Conservation (phyloP, 139 green algal genomes). For the Chlorella sp. region DNA sequence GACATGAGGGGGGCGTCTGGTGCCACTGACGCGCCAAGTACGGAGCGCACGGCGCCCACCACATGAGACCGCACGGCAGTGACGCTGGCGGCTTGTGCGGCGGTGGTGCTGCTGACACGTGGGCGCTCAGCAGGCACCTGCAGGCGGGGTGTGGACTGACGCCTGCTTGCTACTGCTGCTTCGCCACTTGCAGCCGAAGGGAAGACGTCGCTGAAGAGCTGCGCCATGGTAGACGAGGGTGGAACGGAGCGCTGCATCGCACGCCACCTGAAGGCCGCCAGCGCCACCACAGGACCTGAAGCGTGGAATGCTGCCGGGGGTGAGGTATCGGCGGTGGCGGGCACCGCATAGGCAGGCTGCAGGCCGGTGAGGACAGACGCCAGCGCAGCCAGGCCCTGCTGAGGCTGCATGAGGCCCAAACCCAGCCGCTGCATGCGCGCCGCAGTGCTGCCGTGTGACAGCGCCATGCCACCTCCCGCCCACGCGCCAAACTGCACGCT, state of each 20-base stretch:
- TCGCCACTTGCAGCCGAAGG: not conserved
- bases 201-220: not conserved
- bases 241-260: not conserved
- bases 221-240: not conserved
- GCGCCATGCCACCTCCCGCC: slow-evolving; percentile 65
- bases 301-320: not conserved
- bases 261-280: not conserved
- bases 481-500: slow-evolving; percentile 79
- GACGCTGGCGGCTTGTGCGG: not conserved
- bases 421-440: slow-evolving; percentile 55
- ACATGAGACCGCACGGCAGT: slow-evolving; percentile 8
- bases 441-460: slow-evolving; percentile 28
- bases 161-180: not conserved
- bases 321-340: not conserved
- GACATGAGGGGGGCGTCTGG: slow-evolving; percentile 63
- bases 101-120: not conserved
- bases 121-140: not conserved
- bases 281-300: not conserved
- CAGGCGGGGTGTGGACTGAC: not conserved
- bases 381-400: not conserved
- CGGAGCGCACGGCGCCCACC: slow-evolving; percentile 17
- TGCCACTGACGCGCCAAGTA: slow-evolving; percentile 37
- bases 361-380: not conserved
- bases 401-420: slow-evolving; percentile 45
- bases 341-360: not conserved